These are phyloP conservation scores for Linaria vulgaris DNA, from an alignment of 257 asterid genomes.

Conservation along the genomic window DNA sequence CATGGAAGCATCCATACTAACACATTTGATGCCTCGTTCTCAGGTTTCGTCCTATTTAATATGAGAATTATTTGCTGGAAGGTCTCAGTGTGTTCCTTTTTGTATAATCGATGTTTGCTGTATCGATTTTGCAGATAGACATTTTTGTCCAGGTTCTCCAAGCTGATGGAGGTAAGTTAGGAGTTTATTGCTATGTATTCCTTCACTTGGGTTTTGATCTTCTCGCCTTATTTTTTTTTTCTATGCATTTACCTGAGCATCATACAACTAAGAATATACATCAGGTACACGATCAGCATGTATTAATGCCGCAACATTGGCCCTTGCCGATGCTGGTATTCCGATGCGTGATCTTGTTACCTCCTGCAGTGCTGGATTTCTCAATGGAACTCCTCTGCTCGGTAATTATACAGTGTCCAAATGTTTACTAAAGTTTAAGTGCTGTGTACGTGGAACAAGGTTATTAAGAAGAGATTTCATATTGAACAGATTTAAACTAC, in stretches of 20 bases:
- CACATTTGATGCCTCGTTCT: constrained; percentile 89
- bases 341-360: constrained; percentile 95
- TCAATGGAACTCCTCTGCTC: constrained; percentile 79
- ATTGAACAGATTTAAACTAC: constrained; percentile 73
- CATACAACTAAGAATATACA: constrained; percentile 20
- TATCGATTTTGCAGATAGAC: constrained; percentile 65
- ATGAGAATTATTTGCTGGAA: constrained; percentile 6
- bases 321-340: constrained; percentile 97
- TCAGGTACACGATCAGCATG: constrained; percentile 98
- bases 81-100: neutral
- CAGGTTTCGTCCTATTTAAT: constrained; percentile 53
- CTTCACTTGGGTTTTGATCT: constrained; percentile 13
- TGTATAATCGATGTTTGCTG: neutral
- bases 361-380: constrained; percentile 88
- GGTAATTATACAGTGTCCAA: constrained; percentile 47
- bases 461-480: neutral
- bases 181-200: constrained; percentile 8
- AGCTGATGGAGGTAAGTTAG: constrained; percentile 89
- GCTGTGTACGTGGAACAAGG: neutral
- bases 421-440: too few species aligned
- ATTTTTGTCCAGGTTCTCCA: constrained; percentile 97
- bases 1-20: constrained; percentile 94
- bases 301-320: constrained; percentile 97
- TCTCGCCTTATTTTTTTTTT: neutral
- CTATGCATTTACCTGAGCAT: neutral